Evolutionary conservation across 73 alveolate species (phyloP).

Genomic region (Loxodes magnus): DNA sequence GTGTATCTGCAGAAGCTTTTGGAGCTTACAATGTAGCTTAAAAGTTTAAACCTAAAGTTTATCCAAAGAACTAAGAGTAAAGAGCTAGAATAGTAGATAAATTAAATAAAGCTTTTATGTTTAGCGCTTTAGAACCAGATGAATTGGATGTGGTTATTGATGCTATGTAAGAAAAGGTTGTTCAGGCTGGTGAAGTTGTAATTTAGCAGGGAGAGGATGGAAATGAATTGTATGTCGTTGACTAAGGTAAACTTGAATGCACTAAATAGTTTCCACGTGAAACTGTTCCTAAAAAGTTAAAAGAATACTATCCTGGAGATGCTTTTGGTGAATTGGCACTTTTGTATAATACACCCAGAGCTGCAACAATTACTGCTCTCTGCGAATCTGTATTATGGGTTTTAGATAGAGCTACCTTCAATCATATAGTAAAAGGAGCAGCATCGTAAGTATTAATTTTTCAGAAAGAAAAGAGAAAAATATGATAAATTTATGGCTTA

Average conservation of each 20-base stretch:
- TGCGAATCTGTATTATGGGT: constrained; percentile 6
- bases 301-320: constrained; percentile 67
- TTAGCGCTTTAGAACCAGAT: constrained; percentile 60
- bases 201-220: constrained; percentile 91
- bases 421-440: constrained; percentile 66
- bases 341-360: constrained; percentile 63
- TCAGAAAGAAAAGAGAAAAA: constrained; percentile 80
- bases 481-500: constrained; percentile 71
- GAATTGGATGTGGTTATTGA: constrained; percentile 64
- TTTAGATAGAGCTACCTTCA: constrained; percentile 83
- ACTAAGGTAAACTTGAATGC: constrained; percentile 60
- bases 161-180: constrained; percentile 65
- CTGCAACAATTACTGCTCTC: constrained; percentile 32
- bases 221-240: constrained; percentile 77
- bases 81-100: constrained; percentile 45
- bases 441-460: too few relatives aligned
- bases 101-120: constrained; percentile 58
- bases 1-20: constrained; percentile 89
- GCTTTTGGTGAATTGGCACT: constrained; percentile 88
- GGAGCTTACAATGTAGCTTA: constrained; percentile 80
- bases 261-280: constrained; percentile 37
- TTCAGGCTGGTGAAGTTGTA: constrained; percentile 46
- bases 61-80: constrained; percentile 50
- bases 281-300: constrained; percentile 30
- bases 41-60: constrained; percentile 55